Evolutionary conservation across 2,329 filamentous ascomycete species (phyloP), one percentile per base, ranked within the genome.

Genomic region (Metarhizium robertsii): DNA sequence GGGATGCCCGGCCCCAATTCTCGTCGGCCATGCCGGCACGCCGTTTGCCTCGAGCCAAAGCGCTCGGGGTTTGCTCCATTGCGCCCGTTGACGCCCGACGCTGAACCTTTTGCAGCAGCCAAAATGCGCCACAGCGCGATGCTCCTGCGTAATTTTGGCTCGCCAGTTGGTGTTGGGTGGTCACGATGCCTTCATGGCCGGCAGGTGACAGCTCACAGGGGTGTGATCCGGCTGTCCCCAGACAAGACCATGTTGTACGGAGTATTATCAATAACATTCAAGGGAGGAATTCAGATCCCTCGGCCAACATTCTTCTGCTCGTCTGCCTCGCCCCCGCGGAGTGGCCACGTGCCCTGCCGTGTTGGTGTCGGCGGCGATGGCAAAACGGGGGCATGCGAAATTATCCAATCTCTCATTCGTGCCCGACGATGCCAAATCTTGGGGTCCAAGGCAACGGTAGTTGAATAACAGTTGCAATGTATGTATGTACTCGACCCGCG

Each of bases 101-200:
- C 11, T 11, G 40, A 25, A 20, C 34, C 40, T 8, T 34, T n/a
- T 40, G 7, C 13, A 29, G 25, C 18, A 34, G 25, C 34, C n/a
- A 16, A 14, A 30, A 14, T 20, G 14, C 43, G 16, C 43, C 43
- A 18, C 18, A 7, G n/a, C 43, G 5, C 43, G 16, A 20, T 20
- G n/a, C 43, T 25, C 42, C 16, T 16, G 42, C 42, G 42, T 8
- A 48, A 48, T 11, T 14, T 18, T 8, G 25, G 10, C 10, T 29
- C 25, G 11, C 30, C 10, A 3, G 10, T 14, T 18, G 11, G 20
- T 49, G 13, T 16, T 7, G n/a, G 30, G 20, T 43, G 25, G 30
- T 50, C 53, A 54, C 47, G 53, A 54, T 54, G 29, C 53, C 47
- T 42, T 45, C 53, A 54, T 11, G 43, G 16, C 14, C 10, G 53